Base-by-base conservation (phyloP, 768 basidiomycete species). In the Tylopilus balloui region DNA sequence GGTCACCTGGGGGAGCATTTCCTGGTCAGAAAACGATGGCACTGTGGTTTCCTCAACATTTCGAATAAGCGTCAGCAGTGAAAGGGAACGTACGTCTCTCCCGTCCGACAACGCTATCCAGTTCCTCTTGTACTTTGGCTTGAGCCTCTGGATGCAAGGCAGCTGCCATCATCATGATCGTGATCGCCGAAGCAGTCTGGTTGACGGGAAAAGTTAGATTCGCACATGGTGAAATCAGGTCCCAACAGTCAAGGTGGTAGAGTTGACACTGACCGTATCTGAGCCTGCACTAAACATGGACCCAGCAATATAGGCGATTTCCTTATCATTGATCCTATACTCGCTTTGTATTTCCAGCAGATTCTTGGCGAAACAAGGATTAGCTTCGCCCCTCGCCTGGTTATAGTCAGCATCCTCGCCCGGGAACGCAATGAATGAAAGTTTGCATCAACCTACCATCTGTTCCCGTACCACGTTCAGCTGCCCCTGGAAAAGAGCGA, bases 161-260 rank as follows among this genome's bases (percentile, higher is more conserved):
- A 9, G 80, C 75, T 2, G 81, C 80, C 69, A 83, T 72, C 27
- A 82, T 67, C n/a, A 68, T 66, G 24, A 82, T 64, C 35, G 74
- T 75, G 41, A 82, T 79, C 0, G 76, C 79, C 3, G 77, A 74
- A 0, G 69, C 65, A 12, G 67, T 67, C 70, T 71, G 38, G 9
- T 13, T 12, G 38, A 13, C 29, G 4, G 20, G 31, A 32, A 31
- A 31, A 14, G 14, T 43, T 28, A 31, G 20, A 14, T 31, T 21
- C 8, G 12, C 15, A 5, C 32, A 15, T n/a, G n/a, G n/a, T n/a
- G 6, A n/a, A 39, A 24, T 39, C 14, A 23, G 4, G 35, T 36
- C 17, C 6, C 28, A 2, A 25, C 17, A 17, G 27, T n/a, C 17
- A 4, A 17, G 15, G 9, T 12, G 21, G 9, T 9, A 11, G 24